Evolutionary conservation across 2,329 filamentous ascomycete species (phyloP).

Genomic region (Verticillium nubilum): DNA sequence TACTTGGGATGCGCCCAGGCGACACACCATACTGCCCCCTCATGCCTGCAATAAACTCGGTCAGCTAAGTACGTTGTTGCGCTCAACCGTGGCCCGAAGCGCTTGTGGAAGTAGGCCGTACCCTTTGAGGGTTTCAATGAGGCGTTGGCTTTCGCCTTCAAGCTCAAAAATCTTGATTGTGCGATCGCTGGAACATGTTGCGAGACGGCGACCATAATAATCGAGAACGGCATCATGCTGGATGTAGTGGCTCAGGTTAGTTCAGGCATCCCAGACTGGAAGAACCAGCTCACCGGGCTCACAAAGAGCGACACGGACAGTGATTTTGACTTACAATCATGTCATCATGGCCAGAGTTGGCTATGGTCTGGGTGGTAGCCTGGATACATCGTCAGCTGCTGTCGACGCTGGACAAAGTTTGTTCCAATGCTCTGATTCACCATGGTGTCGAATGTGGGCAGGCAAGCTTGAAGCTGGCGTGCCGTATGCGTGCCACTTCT

Average conservation of each 20-base stretch:
- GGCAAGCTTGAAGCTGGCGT: neutral
- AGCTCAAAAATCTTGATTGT: conserved; percentile 99
- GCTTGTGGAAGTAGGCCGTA: conserved; percentile 33
- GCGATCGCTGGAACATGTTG: conserved; percentile 95
- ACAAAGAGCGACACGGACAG: neutral
- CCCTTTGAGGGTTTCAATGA: conserved; percentile 93
- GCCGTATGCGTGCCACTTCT: neutral
- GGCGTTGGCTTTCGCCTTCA: conserved; percentile 82
- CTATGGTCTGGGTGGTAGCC: conserved; percentile 34
- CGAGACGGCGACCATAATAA: conserved; percentile 94
- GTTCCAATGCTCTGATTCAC: neutral
- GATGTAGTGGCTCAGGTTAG: conserved; percentile 3
- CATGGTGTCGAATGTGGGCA: neutral
- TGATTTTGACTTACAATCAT: conserved; percentile 79
- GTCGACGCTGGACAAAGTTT: no score
- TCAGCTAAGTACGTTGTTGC: neutral
- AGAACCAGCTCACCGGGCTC: neutral
- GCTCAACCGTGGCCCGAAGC: neutral
- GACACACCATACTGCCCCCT: conserved; percentile 96
- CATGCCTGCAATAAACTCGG: conserved; percentile 57
- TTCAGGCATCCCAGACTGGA: neutral
- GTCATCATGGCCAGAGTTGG: conserved; percentile 72
- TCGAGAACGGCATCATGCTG: conserved; percentile 97
- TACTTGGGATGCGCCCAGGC: conserved; percentile 98
- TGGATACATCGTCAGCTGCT: neutral